Evolutionary conservation across 352 stramenopile genomes (phyloP), one percentile per base, ranked within the genome.

Genomic region (Plasmopara viticola): DNA sequence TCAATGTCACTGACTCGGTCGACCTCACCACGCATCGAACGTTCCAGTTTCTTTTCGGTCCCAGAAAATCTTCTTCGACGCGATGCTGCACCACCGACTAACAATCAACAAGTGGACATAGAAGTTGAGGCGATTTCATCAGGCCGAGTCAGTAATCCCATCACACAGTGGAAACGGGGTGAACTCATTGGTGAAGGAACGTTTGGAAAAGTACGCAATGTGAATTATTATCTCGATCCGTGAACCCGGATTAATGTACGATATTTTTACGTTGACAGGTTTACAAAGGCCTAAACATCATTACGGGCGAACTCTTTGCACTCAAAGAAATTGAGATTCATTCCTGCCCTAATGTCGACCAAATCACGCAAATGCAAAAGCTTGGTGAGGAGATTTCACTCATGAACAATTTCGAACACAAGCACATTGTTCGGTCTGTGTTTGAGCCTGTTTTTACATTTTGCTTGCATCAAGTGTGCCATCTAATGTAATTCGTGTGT

Each of bases 101-200:
- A 56, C 41, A 48, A 69, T 56, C 33, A 67, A 18, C 44, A 58
- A 41, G 12, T 43, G 31, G 50, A 55, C 13, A 30, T 29, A 41
- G 48, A 66, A 46, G 3, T 15, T 14, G 35, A 59, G 20, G 17
- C 9, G 0, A 51, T 18, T 15, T 43, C 17, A 10, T 34, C 42
- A 8, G 4, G 52, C 1, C 28, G 55, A 33, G 51, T 48, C 0
- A 64, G 64, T 5, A 74, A 66, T n/a, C 42, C 60, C 6, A 86
- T 80, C 39, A 74, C 73, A 14, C 64, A 95, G 52, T 98, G 95
- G 95, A 97, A 92, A 53, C 68, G 95, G 30, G 95, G 95, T 4
- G 77, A 97, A 43, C 72, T 97, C 41, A 97, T 99, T 52, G 95
- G 95, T 9, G 76, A 87, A 62, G 95, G 95, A 37, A 97, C 90